Base-by-base conservation (phyloP, 306 rosid genomes). In the Hippophae gyantsensis region DNA sequence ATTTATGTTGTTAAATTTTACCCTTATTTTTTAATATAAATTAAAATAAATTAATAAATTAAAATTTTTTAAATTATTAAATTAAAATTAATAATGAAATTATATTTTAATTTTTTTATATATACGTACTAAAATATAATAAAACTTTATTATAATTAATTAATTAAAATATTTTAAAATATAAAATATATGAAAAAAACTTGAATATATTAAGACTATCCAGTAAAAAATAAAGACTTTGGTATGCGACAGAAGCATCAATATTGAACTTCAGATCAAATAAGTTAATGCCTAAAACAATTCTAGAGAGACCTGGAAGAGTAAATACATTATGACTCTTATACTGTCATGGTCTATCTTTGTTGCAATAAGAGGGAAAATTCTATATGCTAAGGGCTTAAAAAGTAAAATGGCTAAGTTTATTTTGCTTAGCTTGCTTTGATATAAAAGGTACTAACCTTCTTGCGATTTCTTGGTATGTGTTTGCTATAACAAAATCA, bases 251-350 rank as follows among this genome's bases (percentile, higher is more conserved):
- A 2, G 94, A 96, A 1, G 97, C 82, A 7, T 87, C 94, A 45
- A 90, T 87, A 69, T 90, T 90, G 84, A 90, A 90, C 72, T 87
- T 90, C 3, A 90, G 94, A 78, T 90, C 97, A 66, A 87, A 87
- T 23, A 90, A 90, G 13, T 78, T 81, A 82, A 90, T 90, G 45
- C 97, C 95, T 6, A 95, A 90, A 63, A 90, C 90, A 58, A 90
- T 85, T 65, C 95, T 85, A 58, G 89, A 90, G 8, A 90, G 87
- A 53, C 97, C 96, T 1, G 96, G 95, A 43, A 90, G 89, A 1
- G 97, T 81, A 72, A 90, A 90, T 44, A 96, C 81, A 7, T 84
- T 72, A 47, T 90, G 94, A 48, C 94, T 90, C 76, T 90, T 94
- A 47, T 90, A 90, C 46, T 90, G 94, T 46, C 94, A 94, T 5